phyloP scores from a whole-genome alignment of 305 asterid genomes.

The Fraxinus angustifolia region DNA sequence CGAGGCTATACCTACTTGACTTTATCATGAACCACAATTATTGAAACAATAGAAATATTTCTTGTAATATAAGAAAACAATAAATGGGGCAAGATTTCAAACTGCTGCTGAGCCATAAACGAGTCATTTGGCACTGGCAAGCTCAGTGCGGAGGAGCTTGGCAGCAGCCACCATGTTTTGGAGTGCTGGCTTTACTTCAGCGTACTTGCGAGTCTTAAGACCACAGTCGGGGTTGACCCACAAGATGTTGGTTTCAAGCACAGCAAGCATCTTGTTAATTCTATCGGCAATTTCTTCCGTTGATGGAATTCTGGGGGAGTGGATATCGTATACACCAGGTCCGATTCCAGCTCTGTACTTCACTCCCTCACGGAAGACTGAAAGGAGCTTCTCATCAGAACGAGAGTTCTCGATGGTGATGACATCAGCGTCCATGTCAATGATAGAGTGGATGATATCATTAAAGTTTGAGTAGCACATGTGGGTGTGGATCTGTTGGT shows the following conservation, averaged over 20 bases:
- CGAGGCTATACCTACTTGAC: neutral
- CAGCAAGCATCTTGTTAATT: conserved; percentile 85
- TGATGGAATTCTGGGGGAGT: conserved; percentile 84
- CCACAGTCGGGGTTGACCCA: conserved; percentile 91
- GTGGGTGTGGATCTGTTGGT: conserved; percentile 79
- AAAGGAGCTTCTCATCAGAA: conserved; percentile 76
- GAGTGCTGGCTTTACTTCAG: conserved; percentile 71
- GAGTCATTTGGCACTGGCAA: conserved; percentile 55
- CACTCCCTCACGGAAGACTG: conserved; percentile 81
- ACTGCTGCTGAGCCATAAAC: neutral
- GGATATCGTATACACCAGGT: conserved; percentile 82
- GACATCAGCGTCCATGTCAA: conserved; percentile 85
- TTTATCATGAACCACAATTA: conserved; percentile 25
- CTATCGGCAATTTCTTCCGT: conserved; percentile 67
- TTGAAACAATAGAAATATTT: conserved; percentile 7
- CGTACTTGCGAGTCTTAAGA: conserved; percentile 76
- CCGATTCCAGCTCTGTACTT: conserved; percentile 80
- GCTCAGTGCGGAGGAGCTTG: conserved; percentile 55
- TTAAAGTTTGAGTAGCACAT: conserved; percentile 95
- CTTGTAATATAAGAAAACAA: neutral
- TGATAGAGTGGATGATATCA: conserved; percentile 79
- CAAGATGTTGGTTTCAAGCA: conserved; percentile 67
- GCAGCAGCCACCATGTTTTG: conserved; percentile 70
- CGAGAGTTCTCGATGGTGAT: conserved; percentile 86
- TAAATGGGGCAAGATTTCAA: neutral